Conservation (phyloP, 805 yeast genomes). For the Scheffersomyces spartinae region DNA sequence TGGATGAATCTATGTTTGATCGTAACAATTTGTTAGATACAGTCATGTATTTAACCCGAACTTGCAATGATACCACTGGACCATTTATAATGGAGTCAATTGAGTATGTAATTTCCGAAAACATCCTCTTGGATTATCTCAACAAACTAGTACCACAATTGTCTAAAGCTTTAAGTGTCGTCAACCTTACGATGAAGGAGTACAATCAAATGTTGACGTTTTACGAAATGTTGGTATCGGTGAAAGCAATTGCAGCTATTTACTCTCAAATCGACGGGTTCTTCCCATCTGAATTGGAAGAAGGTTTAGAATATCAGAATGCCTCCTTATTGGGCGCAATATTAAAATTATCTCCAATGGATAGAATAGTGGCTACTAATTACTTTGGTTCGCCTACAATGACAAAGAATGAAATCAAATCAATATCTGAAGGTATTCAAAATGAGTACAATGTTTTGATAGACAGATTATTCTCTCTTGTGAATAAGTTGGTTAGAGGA, state of each 20-base stretch:
- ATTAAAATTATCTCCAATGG: slow-evolving; percentile 63
- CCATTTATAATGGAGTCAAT: too few species aligned
- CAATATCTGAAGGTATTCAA: slow-evolving; percentile 49
- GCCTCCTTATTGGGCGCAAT: slow-evolving; percentile 69
- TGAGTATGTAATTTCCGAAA: too few species aligned
- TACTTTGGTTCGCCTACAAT: slow-evolving; percentile 27
- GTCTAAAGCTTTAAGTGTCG: slow-evolving; percentile 20
- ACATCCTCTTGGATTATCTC: slow-evolving; percentile 48
- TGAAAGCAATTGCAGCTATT: slow-evolving; percentile 49
- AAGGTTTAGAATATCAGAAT: slow-evolving; percentile 45
- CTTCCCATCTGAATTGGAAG: slow-evolving; percentile 26
- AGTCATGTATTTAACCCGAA: too few species aligned
- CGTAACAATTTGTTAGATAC: too few species aligned
- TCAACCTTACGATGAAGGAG: slow-evolving; percentile 38
- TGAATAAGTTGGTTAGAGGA: slow-evolving; percentile 68
- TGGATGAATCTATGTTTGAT: slow-evolving; percentile 46
- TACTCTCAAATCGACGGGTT: slow-evolving; percentile 50
- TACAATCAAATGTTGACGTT: slow-evolving; percentile 44
- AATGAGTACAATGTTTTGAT: slow-evolving; percentile 48
- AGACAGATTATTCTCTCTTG: slow-evolving; percentile 55
- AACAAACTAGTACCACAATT: slow-evolving; percentile 38
- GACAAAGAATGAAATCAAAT: slow-evolving; percentile 32
- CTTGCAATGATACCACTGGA: too few species aligned
- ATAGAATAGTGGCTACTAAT: slow-evolving; percentile 34
- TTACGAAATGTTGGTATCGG: slow-evolving; percentile 44